A percentile compares a stretch with the other conserved stretches of the same genome.
Evolutionary conservation across 805 yeast genomes (phyloP).

Genomic region (Suhomyces sp.): DNA sequence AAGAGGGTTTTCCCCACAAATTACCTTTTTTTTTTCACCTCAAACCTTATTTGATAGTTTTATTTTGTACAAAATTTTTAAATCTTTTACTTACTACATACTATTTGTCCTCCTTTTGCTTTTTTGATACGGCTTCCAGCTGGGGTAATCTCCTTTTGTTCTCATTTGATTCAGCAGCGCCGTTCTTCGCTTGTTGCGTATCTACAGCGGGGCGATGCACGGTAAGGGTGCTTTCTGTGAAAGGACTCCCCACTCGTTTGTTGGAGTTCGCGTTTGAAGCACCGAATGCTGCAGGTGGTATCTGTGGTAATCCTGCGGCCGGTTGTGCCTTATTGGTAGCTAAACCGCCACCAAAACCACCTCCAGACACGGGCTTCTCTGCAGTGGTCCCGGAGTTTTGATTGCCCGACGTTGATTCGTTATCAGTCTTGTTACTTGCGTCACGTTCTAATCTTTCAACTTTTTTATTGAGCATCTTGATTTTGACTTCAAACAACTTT

Average conservation of each 20-base stretch:
- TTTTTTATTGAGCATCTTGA: constrained; percentile 52
- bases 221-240: constrained; percentile 28
- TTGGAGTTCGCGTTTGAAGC: neutral
- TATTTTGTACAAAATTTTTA: neutral
- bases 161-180: neutral
- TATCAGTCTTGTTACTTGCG: neutral
- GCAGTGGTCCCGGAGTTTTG: neutral
- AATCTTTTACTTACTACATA: neutral
- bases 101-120: constrained; percentile 3
- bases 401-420: neutral
- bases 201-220: constrained; percentile 28
- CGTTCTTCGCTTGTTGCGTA: constrained; percentile 1
- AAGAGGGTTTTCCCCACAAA: neutral
- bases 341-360: neutral
- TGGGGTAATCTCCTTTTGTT: constrained; percentile 4
- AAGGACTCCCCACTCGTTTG: constrained; percentile 18
- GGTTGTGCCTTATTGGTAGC: neutral
- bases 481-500: constrained; percentile 57
- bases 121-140: constrained; percentile 3
- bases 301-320: neutral
- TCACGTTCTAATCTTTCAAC: constrained; percentile 46
- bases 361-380: neutral
- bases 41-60: neutral
- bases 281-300: neutral
- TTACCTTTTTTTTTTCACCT: neutral